Base-by-base conservation (phyloP, 495 filamentous ascomycete genomes). In the Aspergillus asperescens region DNA sequence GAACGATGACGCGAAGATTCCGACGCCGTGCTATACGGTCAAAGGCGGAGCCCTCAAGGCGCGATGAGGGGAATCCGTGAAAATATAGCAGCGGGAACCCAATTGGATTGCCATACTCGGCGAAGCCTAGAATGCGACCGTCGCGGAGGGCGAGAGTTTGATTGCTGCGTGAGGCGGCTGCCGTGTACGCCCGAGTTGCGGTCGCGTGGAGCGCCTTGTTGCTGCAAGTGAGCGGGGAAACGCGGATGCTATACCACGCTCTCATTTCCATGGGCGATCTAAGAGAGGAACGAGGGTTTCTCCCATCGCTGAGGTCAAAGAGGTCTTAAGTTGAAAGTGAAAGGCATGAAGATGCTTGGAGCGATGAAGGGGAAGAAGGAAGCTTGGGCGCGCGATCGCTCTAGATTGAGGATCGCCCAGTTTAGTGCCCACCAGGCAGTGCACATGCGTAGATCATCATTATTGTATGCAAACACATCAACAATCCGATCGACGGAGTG, bases 51-150 rank as follows among this genome's bases (percentile, higher is more conserved):
- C 55, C 72, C 58, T 78, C 74, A 9, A 72, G 61, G 24, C 71
- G 74, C 1, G 68, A 76, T 6, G 59, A 59, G 1, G 75, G 73
- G 34, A 60, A 68, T 19, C 76, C 71, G 56, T 79, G 75, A 48
- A 77, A 67, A 59, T 62, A 78, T 41, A 79, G 45, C 0, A 68
- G 45, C 4, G 63, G 65, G 10, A 52, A 48, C n/a, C 57, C 64
- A 7, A 42, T 57, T 3, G 64, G 54, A n/a, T 47, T 20, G n/a
- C 75, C 75, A 56, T 71, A 73, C 43, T 67, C 62, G 12, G 68
- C 69, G 55, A 66, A 78, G 8, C 67, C 65, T 5, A 77, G 53
- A 15, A 48, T 64, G 16, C 71, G 70, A 18, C 65, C 67, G 42
- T 75, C 66, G 5, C 62, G 55, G 16, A 77, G 68, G 10, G 51